Evolutionary conservation across 1,139 yeast species (phyloP).

Genomic region (Scheffersomyces lignicola): DNA sequence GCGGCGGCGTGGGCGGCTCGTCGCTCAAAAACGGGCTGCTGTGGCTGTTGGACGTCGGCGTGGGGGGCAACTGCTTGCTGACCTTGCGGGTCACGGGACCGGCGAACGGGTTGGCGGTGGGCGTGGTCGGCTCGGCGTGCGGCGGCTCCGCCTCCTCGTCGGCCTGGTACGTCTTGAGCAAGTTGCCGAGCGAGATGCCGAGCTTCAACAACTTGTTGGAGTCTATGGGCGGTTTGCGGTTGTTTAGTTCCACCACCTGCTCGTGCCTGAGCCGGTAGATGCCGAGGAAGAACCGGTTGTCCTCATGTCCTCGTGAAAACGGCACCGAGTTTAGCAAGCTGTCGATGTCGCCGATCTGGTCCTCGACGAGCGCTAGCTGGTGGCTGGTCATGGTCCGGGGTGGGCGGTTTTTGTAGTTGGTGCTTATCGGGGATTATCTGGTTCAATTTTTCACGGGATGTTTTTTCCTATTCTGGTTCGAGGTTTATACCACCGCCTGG

Average conservation of each 20-base stretch:
- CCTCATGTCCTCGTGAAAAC: slow-evolving; percentile 22
- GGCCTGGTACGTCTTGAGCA: slow-evolving; percentile 35
- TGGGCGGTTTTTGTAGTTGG: not conserved
- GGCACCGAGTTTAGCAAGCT: slow-evolving; percentile 38
- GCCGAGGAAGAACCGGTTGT: slow-evolving; percentile 25
- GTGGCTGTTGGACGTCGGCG: slow-evolving; percentile 3
- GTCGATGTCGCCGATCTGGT: slow-evolving; percentile 29
- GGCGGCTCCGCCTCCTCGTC: slow-evolving; percentile 34
- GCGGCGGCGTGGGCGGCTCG: slow-evolving; percentile 2
- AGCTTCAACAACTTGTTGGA: slow-evolving; percentile 40
- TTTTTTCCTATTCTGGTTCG: too few relatives aligned
- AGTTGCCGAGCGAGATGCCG: slow-evolving; percentile 46
- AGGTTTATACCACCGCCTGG: too few relatives aligned
- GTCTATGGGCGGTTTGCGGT: slow-evolving; percentile 34
- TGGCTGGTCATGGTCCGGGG: slow-evolving; percentile 12
- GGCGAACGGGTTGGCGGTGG: slow-evolving; percentile 12
- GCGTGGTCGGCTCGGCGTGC: not conserved
- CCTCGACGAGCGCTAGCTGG: slow-evolving; percentile 16
- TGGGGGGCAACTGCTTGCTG: slow-evolving; percentile 2
- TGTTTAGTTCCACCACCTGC: slow-evolving; percentile 25
- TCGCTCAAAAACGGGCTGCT: slow-evolving; percentile 4
- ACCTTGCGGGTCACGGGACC: slow-evolving; percentile 12
- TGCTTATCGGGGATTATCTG: not conserved
- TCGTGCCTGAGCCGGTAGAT: slow-evolving; percentile 34
- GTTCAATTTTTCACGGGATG: not conserved